Evolutionary conservation across 202 grass and related monocot species (phyloP).

Genomic region (Zoysia matrella): DNA sequence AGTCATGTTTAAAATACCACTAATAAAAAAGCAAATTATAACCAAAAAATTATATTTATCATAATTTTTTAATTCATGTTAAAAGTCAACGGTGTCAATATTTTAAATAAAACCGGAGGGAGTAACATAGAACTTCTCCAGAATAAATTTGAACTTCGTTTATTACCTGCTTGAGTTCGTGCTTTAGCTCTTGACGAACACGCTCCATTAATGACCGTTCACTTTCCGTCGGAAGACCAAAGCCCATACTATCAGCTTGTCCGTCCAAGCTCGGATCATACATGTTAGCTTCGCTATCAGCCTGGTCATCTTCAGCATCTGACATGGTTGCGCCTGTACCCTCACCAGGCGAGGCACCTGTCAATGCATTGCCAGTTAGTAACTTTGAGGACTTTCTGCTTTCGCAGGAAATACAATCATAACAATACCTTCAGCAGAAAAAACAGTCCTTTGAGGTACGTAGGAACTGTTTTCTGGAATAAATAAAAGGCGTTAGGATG

Average conservation of each 20-base stretch:
- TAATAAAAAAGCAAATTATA: too few relatives aligned
- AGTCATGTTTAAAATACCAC: too few relatives aligned
- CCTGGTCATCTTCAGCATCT: slow-evolving; percentile 78
- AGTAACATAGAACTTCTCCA: background rate
- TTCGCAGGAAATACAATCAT: background rate
- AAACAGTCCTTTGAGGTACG: background rate
- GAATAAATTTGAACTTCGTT: background rate
- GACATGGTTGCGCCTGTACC: slow-evolving; percentile 84
- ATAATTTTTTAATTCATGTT: too few relatives aligned
- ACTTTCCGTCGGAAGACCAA: slow-evolving; percentile 79
- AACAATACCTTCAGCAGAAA: background rate
- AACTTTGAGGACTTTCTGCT: background rate
- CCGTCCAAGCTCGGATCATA: slow-evolving; percentile 72
- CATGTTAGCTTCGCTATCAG: slow-evolving; percentile 71
- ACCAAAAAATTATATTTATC: too few relatives aligned
- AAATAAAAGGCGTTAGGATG: background rate
- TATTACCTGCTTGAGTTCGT: slow-evolving; percentile 73
- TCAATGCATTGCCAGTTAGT: slow-evolving; percentile 4
- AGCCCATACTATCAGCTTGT: slow-evolving; percentile 53
- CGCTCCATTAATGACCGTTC: slow-evolving; percentile 81
- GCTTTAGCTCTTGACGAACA: slow-evolving; percentile 84
- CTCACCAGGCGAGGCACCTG: slow-evolving; percentile 78
- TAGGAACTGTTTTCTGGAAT: background rate
- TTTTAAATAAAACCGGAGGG: too few relatives aligned
- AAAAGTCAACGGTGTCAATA: too few relatives aligned